phyloP scores from a whole-genome alignment of 2,329 filamentous ascomycete genomes.

The Colletotrichum sp. region DNA sequence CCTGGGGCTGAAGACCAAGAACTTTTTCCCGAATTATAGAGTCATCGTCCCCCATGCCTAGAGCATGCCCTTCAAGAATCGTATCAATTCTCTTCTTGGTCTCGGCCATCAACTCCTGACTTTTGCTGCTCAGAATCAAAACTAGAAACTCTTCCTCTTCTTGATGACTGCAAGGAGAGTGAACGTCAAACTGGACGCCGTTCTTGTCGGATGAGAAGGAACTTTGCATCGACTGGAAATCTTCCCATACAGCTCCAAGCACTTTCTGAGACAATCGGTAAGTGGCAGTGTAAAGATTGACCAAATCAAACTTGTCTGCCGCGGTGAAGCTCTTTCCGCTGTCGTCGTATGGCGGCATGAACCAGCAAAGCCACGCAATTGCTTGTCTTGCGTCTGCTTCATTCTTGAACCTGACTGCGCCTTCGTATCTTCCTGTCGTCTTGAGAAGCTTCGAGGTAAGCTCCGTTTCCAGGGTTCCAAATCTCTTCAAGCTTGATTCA shows the following conservation, averaged over 20 bases:
- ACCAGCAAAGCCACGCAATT: neutral
- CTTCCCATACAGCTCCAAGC: neutral
- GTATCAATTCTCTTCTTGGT: neutral
- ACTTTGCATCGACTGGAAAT: neutral
- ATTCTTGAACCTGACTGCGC: neutral
- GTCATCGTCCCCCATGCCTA: neutral
- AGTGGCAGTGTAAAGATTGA: neutral
- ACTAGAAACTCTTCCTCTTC: accelerated
- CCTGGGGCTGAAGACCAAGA: neutral
- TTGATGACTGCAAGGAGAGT: neutral
- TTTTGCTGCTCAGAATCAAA: neutral
- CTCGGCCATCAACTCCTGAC: neutral
- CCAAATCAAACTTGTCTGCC: neutral
- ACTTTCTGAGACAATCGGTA: neutral
- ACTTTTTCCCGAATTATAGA: neutral
- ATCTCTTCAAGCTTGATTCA: too few relatives aligned
- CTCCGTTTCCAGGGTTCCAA: too few relatives aligned
- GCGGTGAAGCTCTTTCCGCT: neutral
- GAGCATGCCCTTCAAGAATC: neutral
- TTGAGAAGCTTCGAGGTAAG: too few relatives aligned
- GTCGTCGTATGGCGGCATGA: neutral
- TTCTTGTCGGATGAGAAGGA: neutral
- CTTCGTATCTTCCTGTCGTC: neutral
- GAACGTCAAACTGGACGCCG: neutral
- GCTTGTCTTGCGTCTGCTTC: neutral